These are phyloP conservation scores for Salix dunnii DNA, from an alignment of 345 rosid genomes.

Conservation along the genomic window DNA sequence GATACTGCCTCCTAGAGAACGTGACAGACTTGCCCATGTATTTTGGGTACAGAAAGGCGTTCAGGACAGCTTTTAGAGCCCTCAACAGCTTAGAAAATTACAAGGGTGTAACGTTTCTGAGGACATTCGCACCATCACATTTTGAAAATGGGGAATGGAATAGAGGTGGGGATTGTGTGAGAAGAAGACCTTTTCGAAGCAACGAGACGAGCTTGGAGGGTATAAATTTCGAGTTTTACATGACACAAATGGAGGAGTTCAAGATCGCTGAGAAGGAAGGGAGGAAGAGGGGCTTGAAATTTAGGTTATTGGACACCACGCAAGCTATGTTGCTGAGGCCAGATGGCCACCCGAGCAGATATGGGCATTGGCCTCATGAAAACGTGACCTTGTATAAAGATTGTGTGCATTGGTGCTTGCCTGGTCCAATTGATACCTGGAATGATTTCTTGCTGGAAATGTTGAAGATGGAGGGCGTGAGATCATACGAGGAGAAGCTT, in stretches of 20 bases:
- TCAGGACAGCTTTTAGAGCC: conserved; percentile 64
- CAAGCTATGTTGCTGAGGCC: conserved; percentile 61
- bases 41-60: conserved; percentile 60
- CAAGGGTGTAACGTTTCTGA: conserved; percentile 54
- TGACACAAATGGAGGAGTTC: conserved; percentile 73
- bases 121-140: conserved; percentile 76
- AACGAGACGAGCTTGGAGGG: conserved; percentile 54
- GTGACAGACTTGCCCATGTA: conserved; percentile 55
- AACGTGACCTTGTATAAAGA: conserved; percentile 75
- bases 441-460: conserved; percentile 73
- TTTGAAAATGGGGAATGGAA: conserved; percentile 82
- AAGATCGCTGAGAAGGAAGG: conserved; percentile 53
- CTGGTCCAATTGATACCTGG: conserved; percentile 84
- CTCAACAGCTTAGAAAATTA: conserved; percentile 46
- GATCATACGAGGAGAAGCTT: conserved; percentile 29
- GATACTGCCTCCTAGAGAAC: conserved; percentile 46
- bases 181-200: conserved; percentile 50
- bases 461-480: conserved; percentile 65
- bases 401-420: conserved; percentile 94
- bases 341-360: conserved; percentile 79
- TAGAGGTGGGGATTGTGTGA: conserved; percentile 69
- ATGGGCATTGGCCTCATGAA: conserved; percentile 60
- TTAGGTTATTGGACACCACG: conserved; percentile 57
- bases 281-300: conserved; percentile 44
- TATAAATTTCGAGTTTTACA: conserved; percentile 46